Evolutionary conservation across 108 stramenopile species (phyloP).

Genomic region (Skeletonema costatum): DNA sequence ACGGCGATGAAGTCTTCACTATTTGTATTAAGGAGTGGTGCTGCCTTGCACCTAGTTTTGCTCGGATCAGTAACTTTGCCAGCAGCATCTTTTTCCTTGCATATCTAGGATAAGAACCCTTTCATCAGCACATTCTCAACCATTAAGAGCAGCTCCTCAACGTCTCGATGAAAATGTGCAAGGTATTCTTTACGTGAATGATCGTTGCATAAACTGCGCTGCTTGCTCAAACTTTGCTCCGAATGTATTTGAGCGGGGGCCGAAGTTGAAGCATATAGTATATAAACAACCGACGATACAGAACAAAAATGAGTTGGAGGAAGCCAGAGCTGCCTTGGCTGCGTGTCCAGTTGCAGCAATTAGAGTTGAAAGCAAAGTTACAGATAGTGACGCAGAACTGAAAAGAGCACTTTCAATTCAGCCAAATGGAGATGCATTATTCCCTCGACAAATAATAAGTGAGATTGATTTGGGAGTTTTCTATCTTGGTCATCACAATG

Average conservation of each 20-base stretch:
- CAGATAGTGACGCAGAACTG: conserved; percentile 28
- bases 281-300: conserved; percentile 31
- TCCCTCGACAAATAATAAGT: conserved; percentile 50
- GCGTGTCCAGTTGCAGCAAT: conserved; percentile 83
- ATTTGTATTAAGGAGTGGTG: too few relatives aligned
- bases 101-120: too few relatives aligned
- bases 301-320: conserved; percentile 41
- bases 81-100: too few relatives aligned
- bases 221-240: conserved; percentile 72
- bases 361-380: conserved; percentile 51
- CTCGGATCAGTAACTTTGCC: too few relatives aligned
- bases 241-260: conserved; percentile 40
- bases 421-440: conserved; percentile 22
- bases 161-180: conserved; percentile 60
- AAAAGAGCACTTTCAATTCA: conserved; percentile 38
- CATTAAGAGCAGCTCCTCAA: conserved; percentile 41
- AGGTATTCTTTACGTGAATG: conserved; percentile 71
- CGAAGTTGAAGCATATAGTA: conserved; percentile 47
- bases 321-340: conserved; percentile 63
- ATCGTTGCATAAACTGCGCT: conserved; percentile 74
- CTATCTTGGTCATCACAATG: conserved; percentile 71
- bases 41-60: too few relatives aligned
- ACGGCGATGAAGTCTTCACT: too few relatives aligned
- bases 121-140: too few relatives aligned
- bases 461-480: conserved; percentile 33